Evolutionary conservation across 2,329 filamentous ascomycete genomes (phyloP), one percentile per base, ranked within the genome.

Genomic region (Rutstroemia sp.): DNA sequence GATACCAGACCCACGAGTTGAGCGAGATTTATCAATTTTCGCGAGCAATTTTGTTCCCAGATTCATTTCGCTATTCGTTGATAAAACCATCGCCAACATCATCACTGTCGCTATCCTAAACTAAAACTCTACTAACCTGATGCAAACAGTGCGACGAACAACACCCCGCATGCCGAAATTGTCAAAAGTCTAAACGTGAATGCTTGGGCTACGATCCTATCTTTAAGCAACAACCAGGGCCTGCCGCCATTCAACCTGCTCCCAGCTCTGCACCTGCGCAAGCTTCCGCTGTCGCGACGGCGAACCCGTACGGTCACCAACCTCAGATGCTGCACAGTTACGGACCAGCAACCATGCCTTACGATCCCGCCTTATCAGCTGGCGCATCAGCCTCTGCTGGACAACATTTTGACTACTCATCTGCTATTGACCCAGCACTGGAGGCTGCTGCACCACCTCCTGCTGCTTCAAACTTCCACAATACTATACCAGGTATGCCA

Each of bases 141-240:
- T 58, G 61, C 60, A 59, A 64, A 64, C 71, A 96, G 94, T 99
- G 94, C 75, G 94, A 97, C 81, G 94, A 99, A 78, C 85, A 84
- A 59, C 91, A 96, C 72, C 94, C 94, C 21, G 85, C 87, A 58
- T 99, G 94, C 78, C 86, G 90, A 74, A 90, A 94, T 69, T 94
- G 89, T 75, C 86, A 87, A 69, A 94, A 94, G 72, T 91, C 87
- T 64, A 94, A 92, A 74, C 88, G 89, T 68, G 88, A 92, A 67
- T 94, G 89, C 68, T 71, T 91, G 49, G 89, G 89, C 55, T 94
- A 94, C 80, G 89, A 94, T 68, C 88, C 89, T 39, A 89, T 92
- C 67, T 94, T 92, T 75, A 89, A 90, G 73, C 81, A 81, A 63
- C 81, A 86, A 53, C 66, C 68, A 47, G 82, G 84, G 53, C 87